Conservation (phyloP, 2,329 filamentous ascomycete genomes). For the Clarireedia sp. region DNA sequence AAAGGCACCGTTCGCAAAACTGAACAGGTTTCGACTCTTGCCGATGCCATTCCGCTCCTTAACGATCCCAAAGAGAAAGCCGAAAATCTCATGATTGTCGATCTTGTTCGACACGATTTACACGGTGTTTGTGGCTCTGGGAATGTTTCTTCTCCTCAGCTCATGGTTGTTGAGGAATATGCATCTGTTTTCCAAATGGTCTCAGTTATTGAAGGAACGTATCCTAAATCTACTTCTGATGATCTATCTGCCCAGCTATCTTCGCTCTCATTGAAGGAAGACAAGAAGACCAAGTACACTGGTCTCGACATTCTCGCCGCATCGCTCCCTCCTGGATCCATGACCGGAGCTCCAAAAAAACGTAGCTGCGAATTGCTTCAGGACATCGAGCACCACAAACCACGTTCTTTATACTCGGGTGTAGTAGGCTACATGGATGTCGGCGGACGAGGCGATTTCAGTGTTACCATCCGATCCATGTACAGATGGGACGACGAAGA, state of each 20-base stretch:
- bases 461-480: conserved; percentile 79
- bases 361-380: conserved; percentile 77
- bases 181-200: conserved; percentile 88
- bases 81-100: conserved; percentile 97
- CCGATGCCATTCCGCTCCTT: conserved; percentile 63
- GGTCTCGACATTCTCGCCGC: conserved; percentile 70
- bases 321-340: conserved; percentile 80
- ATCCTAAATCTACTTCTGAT: conserved; percentile 32
- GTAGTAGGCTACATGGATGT: conserved; percentile 87
- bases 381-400: conserved; percentile 51
- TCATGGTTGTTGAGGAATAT: conserved; percentile 86
- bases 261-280: conserved; percentile 6
- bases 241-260: conserved; percentile 2
- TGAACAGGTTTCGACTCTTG: conserved; percentile 54
- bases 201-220: conserved; percentile 69
- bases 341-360: conserved; percentile 96
- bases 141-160: conserved; percentile 63
- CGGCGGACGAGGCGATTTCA: conserved; percentile 79
- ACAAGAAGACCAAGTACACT: conserved; percentile 35
- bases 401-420: conserved; percentile 75
- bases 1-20: conserved; percentile 91
- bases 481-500: conserved; percentile 62
- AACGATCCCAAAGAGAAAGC: conserved; percentile 82
- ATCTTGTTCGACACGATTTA: conserved; percentile 89
- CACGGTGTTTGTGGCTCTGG: conserved; percentile 74